These are phyloP conservation scores for Pezicula carpinea DNA, from an alignment of 2,329 filamentous ascomycete genomes.

Conservation along the genomic window DNA sequence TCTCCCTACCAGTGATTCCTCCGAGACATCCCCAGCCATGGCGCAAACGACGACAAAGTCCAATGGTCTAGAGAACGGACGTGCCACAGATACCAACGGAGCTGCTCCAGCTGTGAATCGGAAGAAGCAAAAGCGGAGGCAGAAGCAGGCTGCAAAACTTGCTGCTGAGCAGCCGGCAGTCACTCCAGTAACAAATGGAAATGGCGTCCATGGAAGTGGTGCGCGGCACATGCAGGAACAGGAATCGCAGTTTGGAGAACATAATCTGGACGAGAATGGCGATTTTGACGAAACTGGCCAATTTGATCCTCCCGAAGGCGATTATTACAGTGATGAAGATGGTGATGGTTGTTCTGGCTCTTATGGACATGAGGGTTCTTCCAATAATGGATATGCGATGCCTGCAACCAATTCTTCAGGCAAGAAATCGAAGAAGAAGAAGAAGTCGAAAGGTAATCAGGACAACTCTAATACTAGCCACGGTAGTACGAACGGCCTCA, in stretches of 20 bases:
- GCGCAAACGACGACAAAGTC: slow-evolving; percentile 26
- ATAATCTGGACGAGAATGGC: slow-evolving; percentile 22
- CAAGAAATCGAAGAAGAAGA: slow-evolving; percentile 36
- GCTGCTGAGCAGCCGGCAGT: slow-evolving; percentile 24
- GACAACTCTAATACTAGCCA: neutral
- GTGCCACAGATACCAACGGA: slow-evolving; percentile 23
- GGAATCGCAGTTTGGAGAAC: slow-evolving; percentile 24
- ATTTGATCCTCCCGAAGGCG: slow-evolving; percentile 43
- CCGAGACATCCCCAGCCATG: slow-evolving; percentile 46
- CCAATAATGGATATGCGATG: slow-evolving; percentile 25
- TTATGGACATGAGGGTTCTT: slow-evolving; percentile 27
- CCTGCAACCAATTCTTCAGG: slow-evolving; percentile 18
- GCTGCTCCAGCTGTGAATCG: slow-evolving; percentile 63
- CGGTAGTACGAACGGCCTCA: slow-evolving; percentile 20
- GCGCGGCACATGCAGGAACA: slow-evolving; percentile 24
- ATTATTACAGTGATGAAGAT: slow-evolving; percentile 54
- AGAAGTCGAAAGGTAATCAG: slow-evolving; percentile 27
- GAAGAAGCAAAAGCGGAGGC: slow-evolving; percentile 91
- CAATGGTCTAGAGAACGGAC: slow-evolving; percentile 24
- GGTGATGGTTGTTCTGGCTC: slow-evolving; percentile 28
- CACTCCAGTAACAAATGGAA: slow-evolving; percentile 15
- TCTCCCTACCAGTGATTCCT: slow-evolving; percentile 42
- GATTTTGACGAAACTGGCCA: slow-evolving; percentile 27
- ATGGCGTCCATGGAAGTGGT: slow-evolving; percentile 6
- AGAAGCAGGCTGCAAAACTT: slow-evolving; percentile 53